Conservation (phyloP, 352 stramenopile genomes). For the Globisporangium alternatum region DNA sequence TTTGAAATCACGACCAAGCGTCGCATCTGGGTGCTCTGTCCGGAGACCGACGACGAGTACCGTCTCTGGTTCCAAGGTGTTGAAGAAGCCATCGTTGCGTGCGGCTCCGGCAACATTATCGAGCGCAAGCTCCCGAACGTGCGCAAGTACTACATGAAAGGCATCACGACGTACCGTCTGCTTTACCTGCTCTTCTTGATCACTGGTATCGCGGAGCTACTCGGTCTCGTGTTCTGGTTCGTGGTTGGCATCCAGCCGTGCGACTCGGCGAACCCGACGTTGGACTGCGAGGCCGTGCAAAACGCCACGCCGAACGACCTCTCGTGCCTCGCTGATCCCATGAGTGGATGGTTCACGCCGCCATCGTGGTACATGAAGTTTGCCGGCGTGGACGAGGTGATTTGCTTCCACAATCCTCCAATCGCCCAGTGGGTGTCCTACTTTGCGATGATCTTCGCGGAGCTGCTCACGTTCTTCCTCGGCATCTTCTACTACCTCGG, state of each 20-base stretch:
- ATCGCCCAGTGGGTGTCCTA: conserved; percentile 81
- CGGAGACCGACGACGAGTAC: conserved; percentile 82
- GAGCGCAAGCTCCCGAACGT: conserved; percentile 86
- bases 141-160: conserved; percentile 89
- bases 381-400: conserved; percentile 68
- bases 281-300: conserved; percentile 66
- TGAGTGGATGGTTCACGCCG: conserved; percentile 57
- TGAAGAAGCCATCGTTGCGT: conserved; percentile 70
- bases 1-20: conserved; percentile 78
- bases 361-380: conserved; percentile 74
- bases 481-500: conserved; percentile 83
- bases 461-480: conserved; percentile 68
- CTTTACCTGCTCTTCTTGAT: conserved; percentile 82
- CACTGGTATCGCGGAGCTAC: conserved; percentile 62
- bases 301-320: conserved; percentile 31
- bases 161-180: conserved; percentile 68
- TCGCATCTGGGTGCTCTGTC: conserved; percentile 83
- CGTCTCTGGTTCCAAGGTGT: conserved; percentile 82
- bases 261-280: conserved; percentile 42
- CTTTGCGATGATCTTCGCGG: conserved; percentile 64
- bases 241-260: conserved; percentile 76
- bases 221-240: conserved; percentile 78
- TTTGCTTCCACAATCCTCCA: conserved; percentile 73
- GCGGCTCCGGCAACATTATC: conserved; percentile 80
- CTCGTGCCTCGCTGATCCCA: conserved; percentile 27